Conservation (phyloP, 2,329 filamentous ascomycete species). For the Ilyonectria sp. region DNA sequence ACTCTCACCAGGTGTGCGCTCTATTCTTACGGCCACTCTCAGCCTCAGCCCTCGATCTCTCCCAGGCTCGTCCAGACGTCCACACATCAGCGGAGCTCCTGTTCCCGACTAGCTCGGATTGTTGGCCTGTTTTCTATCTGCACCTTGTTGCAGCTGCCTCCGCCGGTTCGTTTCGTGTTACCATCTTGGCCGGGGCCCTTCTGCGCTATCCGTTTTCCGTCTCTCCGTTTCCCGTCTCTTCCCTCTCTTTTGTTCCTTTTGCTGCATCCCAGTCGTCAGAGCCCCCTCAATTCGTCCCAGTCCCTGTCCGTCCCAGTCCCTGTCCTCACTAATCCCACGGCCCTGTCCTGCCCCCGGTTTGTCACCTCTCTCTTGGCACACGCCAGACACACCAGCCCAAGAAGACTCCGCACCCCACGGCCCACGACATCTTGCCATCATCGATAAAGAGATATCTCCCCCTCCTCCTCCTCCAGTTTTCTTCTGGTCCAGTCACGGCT, state of each 20-base stretch:
- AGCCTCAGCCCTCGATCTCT: constrained; percentile 20
- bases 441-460: constrained; percentile 47
- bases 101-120: neutral
- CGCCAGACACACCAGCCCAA: constrained; percentile 33
- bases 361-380: constrained; percentile 24
- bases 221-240: constrained; percentile 16
- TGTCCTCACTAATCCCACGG: constrained; percentile 21
- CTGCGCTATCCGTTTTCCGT: constrained; percentile 18
- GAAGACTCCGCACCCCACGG: constrained; percentile 42
- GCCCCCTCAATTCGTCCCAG: neutral
- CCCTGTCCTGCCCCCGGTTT: constrained; percentile 11
- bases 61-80: neutral
- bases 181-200: constrained; percentile 9
- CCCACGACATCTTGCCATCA: constrained; percentile 46
- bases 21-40: neutral
- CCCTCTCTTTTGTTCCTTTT: constrained; percentile 3
- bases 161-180: constrained; percentile 3
- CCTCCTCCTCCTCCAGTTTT: constrained; percentile 36
- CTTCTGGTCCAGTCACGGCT: constrained; percentile 19
- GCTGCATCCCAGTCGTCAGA: neutral
- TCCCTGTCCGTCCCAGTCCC: too few relatives aligned
- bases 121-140: neutral
- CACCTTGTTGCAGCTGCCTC: constrained; percentile 4
- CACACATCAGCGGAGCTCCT: neutral
- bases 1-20: neutral